Conservation (phyloP, 805 yeast genomes). For the Saccharomycopsis schoenii region DNA sequence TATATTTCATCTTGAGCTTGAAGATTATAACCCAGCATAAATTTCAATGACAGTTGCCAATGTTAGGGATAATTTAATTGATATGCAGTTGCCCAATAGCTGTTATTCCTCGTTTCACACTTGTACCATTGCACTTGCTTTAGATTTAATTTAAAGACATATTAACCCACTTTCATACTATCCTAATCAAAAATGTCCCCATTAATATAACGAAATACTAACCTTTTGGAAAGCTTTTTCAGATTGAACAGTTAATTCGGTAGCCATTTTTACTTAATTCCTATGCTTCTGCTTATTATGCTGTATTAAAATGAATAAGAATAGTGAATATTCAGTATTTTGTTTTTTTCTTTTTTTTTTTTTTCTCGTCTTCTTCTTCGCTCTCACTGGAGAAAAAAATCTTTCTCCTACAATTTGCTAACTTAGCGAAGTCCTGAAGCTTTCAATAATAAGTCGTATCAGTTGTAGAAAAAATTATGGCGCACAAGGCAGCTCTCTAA, state of each 20-base stretch:
- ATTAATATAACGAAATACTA: constrained; percentile 30
- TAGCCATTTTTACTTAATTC: constrained; percentile 56
- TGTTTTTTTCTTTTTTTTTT: not conserved
- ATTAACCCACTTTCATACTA: not conserved
- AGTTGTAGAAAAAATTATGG: not conserved
- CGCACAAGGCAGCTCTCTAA: not conserved
- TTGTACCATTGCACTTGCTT: too few species aligned
- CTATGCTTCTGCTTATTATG: not conserved
- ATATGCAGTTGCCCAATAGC: too few species aligned
- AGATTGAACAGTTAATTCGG: constrained; percentile 99
- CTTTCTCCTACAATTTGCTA: not conserved
- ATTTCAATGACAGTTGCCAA: too few species aligned
- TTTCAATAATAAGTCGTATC: not conserved
- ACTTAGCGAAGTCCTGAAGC: not conserved
- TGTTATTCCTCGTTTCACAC: too few species aligned
- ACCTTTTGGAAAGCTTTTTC: constrained; percentile 99
- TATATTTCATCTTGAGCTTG: too few species aligned
- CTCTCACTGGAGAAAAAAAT: not conserved
- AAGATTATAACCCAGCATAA: too few species aligned
- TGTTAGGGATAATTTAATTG: too few species aligned
- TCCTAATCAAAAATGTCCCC: not conserved
- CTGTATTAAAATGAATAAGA: not conserved
- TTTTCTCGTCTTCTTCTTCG: not conserved
- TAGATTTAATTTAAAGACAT: too few species aligned
- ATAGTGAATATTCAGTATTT: not conserved